Evolutionary conservation across 805 yeast genomes (phyloP), one percentile per base, ranked within the genome.

Genomic region (Saccharomycopsis selenospora): DNA sequence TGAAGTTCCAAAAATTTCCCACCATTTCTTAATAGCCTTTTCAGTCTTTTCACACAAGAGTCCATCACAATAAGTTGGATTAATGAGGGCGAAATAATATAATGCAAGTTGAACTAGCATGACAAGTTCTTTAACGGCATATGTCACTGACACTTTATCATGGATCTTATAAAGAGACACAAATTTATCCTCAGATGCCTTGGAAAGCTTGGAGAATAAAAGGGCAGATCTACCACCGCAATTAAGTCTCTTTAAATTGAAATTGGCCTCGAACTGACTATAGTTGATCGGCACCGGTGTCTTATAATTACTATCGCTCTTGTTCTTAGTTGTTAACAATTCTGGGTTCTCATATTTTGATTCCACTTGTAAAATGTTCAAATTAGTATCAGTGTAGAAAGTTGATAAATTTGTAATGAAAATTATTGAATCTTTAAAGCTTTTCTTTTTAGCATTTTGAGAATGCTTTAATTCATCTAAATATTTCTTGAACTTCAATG

Each of bases 171-270:
- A 91, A 58, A 84, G 69, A 52, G 85, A 84, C 28, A 85, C 67
- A 61, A 91, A 90, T 59, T 89, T 91, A 56, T 85, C 90, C 54
- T 79, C 85, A 5, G 82, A 76, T 0, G 96, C 85, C 56, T 79
- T 86, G 0, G 95, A 68, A 0, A 95, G 87, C 26, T 71, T 70
- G n/a, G 80, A 71, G 10, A 85, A 70, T 28, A 88, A 65, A 42
- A 89, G 70, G 0, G 89, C 82, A 0, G 95, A 80, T 51, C 99
- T 70, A 7, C 97, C 95, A 46, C 88, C 84, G 64, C 98, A 91
- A 20, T 81, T 79, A 46, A 89, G 62, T 56, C 86, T 76, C 55
- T 84, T 77, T 57, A 93, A 67, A 64, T 89, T 81, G 47, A 85
- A 80, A 60, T 89, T 90, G 7, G 86, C 78, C 45, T 76, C 74